Conservation (phyloP, 148 eudicot species). For the Nyssa sinensis region DNA sequence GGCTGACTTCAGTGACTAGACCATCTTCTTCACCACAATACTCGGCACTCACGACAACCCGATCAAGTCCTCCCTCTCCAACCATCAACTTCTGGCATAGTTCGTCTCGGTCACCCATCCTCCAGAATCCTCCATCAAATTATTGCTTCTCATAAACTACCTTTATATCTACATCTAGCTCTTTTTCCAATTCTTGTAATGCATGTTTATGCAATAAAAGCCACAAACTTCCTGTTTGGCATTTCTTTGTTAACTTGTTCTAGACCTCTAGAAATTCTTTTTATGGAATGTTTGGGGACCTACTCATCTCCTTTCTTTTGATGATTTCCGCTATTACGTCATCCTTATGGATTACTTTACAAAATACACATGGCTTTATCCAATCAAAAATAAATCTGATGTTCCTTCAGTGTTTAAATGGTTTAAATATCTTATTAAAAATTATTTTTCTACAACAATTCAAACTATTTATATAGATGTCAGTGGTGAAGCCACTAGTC, state of each 20-base stretch:
- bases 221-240: neutral
- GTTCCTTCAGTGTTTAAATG: neutral
- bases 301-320: neutral
- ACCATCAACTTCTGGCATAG: neutral
- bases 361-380: slow-evolving; percentile 5
- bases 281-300: slow-evolving; percentile 9
- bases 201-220: neutral
- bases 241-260: neutral
- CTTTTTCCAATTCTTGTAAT: neutral
- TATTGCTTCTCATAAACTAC: neutral
- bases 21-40: neutral
- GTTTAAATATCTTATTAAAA: neutral
- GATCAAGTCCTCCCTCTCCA: too few relatives aligned
- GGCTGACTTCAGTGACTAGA: neutral
- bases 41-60: too few relatives aligned
- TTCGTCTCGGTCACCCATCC: neutral
- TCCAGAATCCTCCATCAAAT: neutral
- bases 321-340: neutral
- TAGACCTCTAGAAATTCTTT: neutral
- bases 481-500: neutral
- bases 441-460: neutral
- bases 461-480: neutral
- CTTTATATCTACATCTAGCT: neutral
- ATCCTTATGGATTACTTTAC: slow-evolving; percentile 3
- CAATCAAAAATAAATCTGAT: neutral